Evolutionary conservation across 2,329 filamentous ascomycete genomes (phyloP).

Genomic region (Penicillium brevicompactum): DNA sequence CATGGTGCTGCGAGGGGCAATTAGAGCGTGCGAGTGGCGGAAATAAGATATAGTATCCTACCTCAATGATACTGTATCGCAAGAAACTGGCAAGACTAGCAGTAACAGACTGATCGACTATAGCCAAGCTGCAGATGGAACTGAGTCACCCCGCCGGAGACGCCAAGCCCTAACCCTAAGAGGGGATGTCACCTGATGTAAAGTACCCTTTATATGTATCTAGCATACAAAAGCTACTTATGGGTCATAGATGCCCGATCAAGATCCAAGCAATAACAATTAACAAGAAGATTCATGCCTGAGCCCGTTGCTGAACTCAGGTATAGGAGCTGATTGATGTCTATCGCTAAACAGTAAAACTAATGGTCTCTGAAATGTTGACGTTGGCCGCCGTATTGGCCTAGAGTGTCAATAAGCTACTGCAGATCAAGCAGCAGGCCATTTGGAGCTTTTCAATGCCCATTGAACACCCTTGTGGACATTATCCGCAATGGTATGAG

Average conservation of each 20-base stretch:
- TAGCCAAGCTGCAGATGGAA: slow-evolving; percentile 8
- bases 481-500: slow-evolving; percentile 69
- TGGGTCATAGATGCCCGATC: not conserved
- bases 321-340: not conserved
- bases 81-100: slow-evolving; percentile 3
- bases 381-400: not conserved
- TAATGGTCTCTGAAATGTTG: not conserved
- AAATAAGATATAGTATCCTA: slow-evolving; percentile 4
- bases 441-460: slow-evolving; percentile 63
- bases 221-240: not conserved
- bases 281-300: not conserved
- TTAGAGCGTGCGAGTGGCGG: not conserved
- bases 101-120: slow-evolving; percentile 5
- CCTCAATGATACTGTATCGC: slow-evolving; percentile 23
- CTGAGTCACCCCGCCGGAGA: slow-evolving; percentile 36
- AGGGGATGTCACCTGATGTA: slow-evolving; percentile 28
- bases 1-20: slow-evolving; percentile 29
- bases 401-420: not conserved
- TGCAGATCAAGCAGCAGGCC: slow-evolving; percentile 19
- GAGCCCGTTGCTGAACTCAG: not conserved
- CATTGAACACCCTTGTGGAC: slow-evolving; percentile 77
- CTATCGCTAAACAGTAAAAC: not conserved
- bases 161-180: slow-evolving; percentile 38
- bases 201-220: not conserved
- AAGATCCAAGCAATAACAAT: not conserved